phyloP scores from a whole-genome alignment of 805 yeast genomes.

The Debaryomyces maramus region DNA sequence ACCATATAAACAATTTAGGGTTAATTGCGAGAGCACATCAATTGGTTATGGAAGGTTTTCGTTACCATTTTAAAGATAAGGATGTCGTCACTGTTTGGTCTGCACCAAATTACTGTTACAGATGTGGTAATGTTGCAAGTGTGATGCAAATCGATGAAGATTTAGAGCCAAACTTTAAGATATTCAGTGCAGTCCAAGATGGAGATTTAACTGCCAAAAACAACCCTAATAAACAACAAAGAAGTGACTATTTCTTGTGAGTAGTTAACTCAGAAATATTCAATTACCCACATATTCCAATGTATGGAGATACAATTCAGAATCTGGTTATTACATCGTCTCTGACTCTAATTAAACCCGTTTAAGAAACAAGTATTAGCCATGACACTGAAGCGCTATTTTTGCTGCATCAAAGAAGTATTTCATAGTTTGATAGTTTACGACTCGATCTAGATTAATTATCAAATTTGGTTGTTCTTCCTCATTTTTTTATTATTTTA shows the following conservation, averaged over 20 bases:
- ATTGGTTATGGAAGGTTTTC: constrained; percentile 97
- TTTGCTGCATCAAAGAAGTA: background rate
- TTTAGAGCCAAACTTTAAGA: constrained; percentile 84
- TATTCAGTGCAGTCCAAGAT: constrained; percentile 94
- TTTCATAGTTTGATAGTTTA: background rate
- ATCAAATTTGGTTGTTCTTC: background rate
- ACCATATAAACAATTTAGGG: constrained; percentile 86
- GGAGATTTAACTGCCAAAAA: constrained; percentile 50
- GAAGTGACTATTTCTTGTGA: constrained; percentile 46
- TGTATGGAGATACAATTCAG: too few species aligned
- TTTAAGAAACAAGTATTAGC: too few species aligned
- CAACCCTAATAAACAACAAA: constrained; percentile 41
- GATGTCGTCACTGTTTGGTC: constrained; percentile 98
- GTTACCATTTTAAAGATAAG: constrained; percentile 93
- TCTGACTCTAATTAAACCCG: too few species aligned
- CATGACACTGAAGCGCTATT: too few species aligned
- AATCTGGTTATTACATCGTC: too few species aligned
- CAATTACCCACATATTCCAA: background rate
- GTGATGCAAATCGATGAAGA: constrained; percentile 94
- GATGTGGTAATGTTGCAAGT: constrained; percentile 98
- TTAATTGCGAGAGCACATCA: constrained; percentile 97
- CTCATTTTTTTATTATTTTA: background rate
- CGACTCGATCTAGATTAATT: background rate
- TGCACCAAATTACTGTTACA: constrained; percentile 94
- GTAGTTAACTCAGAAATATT: background rate